Base-by-base conservation (phyloP, 2,329 filamentous ascomycete genomes). In the Fusarium nisikadoi region DNA sequence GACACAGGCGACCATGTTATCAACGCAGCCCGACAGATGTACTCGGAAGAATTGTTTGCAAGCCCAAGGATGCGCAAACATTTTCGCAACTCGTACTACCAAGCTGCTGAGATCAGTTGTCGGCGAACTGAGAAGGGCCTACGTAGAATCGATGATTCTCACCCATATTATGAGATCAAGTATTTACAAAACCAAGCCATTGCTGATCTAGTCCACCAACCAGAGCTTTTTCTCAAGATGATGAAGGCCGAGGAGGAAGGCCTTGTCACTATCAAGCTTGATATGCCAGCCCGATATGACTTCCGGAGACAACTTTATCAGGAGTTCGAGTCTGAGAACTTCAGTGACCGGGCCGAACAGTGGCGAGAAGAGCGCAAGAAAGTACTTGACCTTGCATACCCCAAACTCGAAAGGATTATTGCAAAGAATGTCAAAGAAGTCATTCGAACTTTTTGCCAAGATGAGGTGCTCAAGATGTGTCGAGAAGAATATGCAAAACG, bases 141-240 rank as follows among this genome's bases (percentile, higher is more conserved):
- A 58, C 93, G 93, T 63, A 93, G 94, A 78, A 98, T 99, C 75
- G 95, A 97, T 76, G 95, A 98, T 69, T 91, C 96, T 29, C 95
- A 98, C 78, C 94, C 94, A 0, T 98, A 97, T 81, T 98, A 98
- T 80, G 96, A 98, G 81, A 94, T 99, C 85, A 97, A 99, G 82
- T 99, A 99, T 76, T 87, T 99, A 25, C 91, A 94, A 72, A 94
- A 96, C 76, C 95, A 98, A 81, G 93, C 93, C 12, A 92, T 98
- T 68, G 85, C 86, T 45, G 93, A 96, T 73, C 89, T 98, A 65
- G 92, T 94, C 6, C 90, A 91, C 57, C 91, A 93, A 58, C 96
- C 96, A 3, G 95, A 98, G 72, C 86, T 97, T 31, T 99, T 96
- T 80, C 84, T 99, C 62, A 95, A 97, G 83, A 99, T 99, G 96